Evolutionary conservation across 2,329 filamentous ascomycete species (phyloP), one percentile per base, ranked within the genome.

Genomic region (Pyrenophora tritici-repentis): DNA sequence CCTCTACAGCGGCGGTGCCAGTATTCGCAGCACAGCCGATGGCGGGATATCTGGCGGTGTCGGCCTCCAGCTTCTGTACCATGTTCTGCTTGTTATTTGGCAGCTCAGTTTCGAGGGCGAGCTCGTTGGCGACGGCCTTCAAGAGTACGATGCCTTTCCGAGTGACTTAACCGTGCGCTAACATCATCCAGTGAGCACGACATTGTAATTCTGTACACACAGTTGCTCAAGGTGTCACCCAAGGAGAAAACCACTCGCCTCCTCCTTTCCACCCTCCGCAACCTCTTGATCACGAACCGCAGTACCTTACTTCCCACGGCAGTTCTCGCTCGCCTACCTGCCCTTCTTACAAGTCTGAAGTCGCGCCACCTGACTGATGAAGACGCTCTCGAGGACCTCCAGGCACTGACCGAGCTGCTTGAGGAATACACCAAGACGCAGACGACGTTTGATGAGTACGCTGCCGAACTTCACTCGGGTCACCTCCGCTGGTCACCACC

Each of bases 181-280:
- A 65, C 50, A n/a, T 5, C 16, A 12, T 16, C 6, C 41, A 96
- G 92, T 63, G 92, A 97, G 75, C 91, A 96, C 76, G 92, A 97
- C 68, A 88, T 97, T 61, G 83, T 97, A 57, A 83, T 91, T 39
- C 84, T 97, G 37, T 97, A 96, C 74, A 91, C 90, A n/a, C 89
- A 95, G 61, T 86, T 99, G 32, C 81, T 99, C 47, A 88, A 91
- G 47, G 81, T 96, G 35, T 97, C 94, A 2, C 92, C 93, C 37
- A 99, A 99, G 75, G 94, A 97, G 73, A 99, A 99, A 81, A 97
- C 93, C 1, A 97, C 93, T 0, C 87, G 94, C 24, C 83, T 99
- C 46, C 84, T 97, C 38, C 82, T 97, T 37, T 91, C 91, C 8
- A 97, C 93, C 6, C 83, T 99, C 34, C 84, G 88, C 72, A 97